Base-by-base conservation (phyloP, 306 rosid species). In the Castanospermum australe region DNA sequence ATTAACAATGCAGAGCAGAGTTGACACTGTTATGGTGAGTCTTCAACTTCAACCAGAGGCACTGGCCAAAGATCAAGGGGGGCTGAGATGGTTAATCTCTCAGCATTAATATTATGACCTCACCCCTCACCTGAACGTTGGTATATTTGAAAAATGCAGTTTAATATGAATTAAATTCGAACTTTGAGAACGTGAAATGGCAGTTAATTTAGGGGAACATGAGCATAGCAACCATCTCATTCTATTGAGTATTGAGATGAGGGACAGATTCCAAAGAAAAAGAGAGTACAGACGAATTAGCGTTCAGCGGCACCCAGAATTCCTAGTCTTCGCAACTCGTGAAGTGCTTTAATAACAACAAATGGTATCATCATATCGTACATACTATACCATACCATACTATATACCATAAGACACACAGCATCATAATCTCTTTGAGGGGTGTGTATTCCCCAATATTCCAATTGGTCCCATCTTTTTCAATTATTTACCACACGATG, bases 201-300 rank as follows among this genome's bases (percentile, higher is more conserved):
- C 64, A 22, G 14, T 28, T 11, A 2, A 17, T 1, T 28, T 28
- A 18, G 9, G 78, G 63, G 30, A 47, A 33, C 12, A 45, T 17
- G 71, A 32, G 17, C n/a, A 67, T 62, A 32, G 17, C n/a, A 67
- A 13, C 20, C 4, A 63, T 52, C 32, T 15, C 64, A 62, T 76
- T 62, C 4, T 52, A 55, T 13, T 24, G 32, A 24, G 25, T 67
- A 78, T 54, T 67, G 67, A 63, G 67, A 63, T 22, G 21, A 51
- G 81, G 20, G 39, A 24, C 5, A 17, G 22, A 22, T 24, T 59
- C 48, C 1, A 41, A 50, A 63, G 42, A 60, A 59, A 73, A 10
- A 73, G 25, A 44, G 48, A 75, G 79, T 78, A 73, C 1, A 60
- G 87, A 85, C 84, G 86, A 89, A 85, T 67, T 85, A 89, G 82